Percentiles rank a stretch among this genome's conserved stretches.
These are phyloP conservation scores for Helotiales sp. DNA, from an alignment of 2,329 filamentous ascomycete genomes.

Conservation along the genomic window DNA sequence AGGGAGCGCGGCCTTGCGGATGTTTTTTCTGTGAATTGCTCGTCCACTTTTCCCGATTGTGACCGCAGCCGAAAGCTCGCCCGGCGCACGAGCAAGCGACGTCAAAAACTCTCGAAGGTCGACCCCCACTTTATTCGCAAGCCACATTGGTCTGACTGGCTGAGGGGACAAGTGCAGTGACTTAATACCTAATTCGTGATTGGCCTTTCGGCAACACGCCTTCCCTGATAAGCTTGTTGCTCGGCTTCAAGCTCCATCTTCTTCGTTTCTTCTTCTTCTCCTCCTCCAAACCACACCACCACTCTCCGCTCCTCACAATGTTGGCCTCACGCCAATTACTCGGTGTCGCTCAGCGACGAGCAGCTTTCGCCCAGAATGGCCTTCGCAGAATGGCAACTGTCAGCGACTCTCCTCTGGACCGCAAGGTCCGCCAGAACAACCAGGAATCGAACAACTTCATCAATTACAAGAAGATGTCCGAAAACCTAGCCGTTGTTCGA, in stretches of 20 bases:
- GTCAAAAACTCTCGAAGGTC: too few relatives aligned
- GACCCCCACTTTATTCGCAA: too few relatives aligned
- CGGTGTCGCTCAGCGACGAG: slow-evolving; percentile 64
- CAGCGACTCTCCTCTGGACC: slow-evolving; percentile 80
- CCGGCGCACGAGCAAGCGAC: too few relatives aligned
- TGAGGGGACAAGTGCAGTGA: background rate
- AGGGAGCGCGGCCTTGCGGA: background rate
- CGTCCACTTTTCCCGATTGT: background rate
- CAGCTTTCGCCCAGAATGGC: slow-evolving; percentile 55
- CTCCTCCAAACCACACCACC: slow-evolving; percentile 17
- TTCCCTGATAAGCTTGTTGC: background rate
- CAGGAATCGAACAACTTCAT: slow-evolving; percentile 96
- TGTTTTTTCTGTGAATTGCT: too few relatives aligned
- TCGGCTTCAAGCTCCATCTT: slow-evolving; percentile 19
- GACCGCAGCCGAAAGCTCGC: too few relatives aligned
- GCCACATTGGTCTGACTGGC: background rate
- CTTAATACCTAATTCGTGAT: background rate
- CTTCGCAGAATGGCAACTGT: slow-evolving; percentile 80
- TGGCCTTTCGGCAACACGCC: slow-evolving; percentile 2
- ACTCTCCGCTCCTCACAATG: slow-evolving; percentile 50
- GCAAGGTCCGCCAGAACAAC: slow-evolving; percentile 98
- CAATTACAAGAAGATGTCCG: slow-evolving; percentile 99
- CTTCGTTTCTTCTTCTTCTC: slow-evolving; percentile 19
- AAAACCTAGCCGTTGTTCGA: slow-evolving; percentile 92
- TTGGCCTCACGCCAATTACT: slow-evolving; percentile 71